Evolutionary conservation across 129 eudicot genomes (phyloP).

Genomic region (Chrysanthemum seticuspe): DNA sequence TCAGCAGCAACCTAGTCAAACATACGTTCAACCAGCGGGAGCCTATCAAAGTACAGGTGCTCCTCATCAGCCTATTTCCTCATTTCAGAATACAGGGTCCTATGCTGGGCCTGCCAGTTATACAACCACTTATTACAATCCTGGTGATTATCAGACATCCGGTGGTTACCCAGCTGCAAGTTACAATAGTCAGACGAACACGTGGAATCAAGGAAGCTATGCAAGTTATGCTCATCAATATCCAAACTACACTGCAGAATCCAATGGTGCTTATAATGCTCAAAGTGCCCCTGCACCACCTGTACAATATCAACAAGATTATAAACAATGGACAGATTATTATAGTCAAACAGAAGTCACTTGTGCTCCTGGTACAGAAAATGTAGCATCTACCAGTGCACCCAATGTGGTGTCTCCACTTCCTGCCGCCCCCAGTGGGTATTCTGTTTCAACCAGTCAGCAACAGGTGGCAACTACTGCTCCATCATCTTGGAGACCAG

Average conservation of each 20-base stretch:
- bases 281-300: constrained; percentile 53
- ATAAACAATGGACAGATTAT: constrained; percentile 90
- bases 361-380: constrained; percentile 99
- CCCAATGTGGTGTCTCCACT: constrained; percentile 45
- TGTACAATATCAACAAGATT: constrained; percentile 69
- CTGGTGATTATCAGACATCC: constrained; percentile 99
- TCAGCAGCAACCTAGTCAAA: constrained; percentile 68
- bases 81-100: constrained; percentile 99
- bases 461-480: constrained; percentile 45
- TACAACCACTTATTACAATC: constrained; percentile 99
- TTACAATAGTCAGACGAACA: constrained; percentile 65
- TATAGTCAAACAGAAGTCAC: constrained; percentile 87
- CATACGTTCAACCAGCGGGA: constrained; percentile 67
- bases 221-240: constrained; percentile 65
- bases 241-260: constrained; percentile 63
- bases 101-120: constrained; percentile 95
- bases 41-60: constrained; percentile 99
- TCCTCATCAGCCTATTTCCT: constrained; percentile 99
- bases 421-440: constrained; percentile 49
- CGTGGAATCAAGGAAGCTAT: constrained; percentile 89
- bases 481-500: constrained; percentile 72
- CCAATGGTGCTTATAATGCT: constrained; percentile 62
- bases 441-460: constrained; percentile 50
- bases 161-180: constrained; percentile 65
- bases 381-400: constrained; percentile 47